These are phyloP conservation scores for Posidonia oceanica DNA, from an alignment of 116 monocot genomes.

Conservation along the genomic window DNA sequence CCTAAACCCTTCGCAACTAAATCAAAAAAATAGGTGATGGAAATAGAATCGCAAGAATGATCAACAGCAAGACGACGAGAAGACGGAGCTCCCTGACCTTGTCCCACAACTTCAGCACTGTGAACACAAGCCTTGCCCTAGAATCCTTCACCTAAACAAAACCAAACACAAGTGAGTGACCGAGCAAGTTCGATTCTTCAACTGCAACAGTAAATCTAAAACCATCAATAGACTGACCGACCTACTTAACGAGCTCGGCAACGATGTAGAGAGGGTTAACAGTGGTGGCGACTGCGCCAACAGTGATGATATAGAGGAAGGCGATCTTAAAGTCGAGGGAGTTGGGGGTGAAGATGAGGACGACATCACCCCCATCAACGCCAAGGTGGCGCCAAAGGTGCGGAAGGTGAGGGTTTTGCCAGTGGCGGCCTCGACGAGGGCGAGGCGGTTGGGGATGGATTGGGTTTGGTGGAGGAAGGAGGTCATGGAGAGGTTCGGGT, in stretches of 20 bases:
- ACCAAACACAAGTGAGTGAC: neutral
- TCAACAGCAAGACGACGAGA: neutral
- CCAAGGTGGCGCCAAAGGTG: slow-evolving; percentile 31
- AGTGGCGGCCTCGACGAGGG: too few species aligned
- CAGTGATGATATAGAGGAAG: slow-evolving; percentile 29
- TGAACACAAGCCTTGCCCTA: slow-evolving; percentile 3
- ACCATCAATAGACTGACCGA: neutral
- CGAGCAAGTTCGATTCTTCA: neutral
- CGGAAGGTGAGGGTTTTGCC: too few species aligned
- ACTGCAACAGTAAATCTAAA: neutral
- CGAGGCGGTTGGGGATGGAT: too few species aligned
- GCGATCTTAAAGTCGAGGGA: slow-evolving; percentile 30
- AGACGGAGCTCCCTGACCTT: neutral
- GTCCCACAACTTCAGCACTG: neutral
- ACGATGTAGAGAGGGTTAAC: slow-evolving; percentile 56
- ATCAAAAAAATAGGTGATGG: neutral
- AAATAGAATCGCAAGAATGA: neutral
- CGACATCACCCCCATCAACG: slow-evolving; percentile 23
- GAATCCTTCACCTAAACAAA: slow-evolving; percentile 1
- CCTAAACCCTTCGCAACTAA: neutral
- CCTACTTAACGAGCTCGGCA: slow-evolving; percentile 61
- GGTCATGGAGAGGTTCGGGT: slow-evolving; percentile 51
- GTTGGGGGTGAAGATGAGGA: slow-evolving; percentile 57
- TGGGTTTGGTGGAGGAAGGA: slow-evolving; percentile 36
- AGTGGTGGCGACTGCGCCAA: slow-evolving; percentile 52